A percentile compares a stretch with the other conserved stretches of the same genome.
Evolutionary conservation across 2,329 filamentous ascomycete species (phyloP).

Genomic region (Colletotrichum eremochloae): DNA sequence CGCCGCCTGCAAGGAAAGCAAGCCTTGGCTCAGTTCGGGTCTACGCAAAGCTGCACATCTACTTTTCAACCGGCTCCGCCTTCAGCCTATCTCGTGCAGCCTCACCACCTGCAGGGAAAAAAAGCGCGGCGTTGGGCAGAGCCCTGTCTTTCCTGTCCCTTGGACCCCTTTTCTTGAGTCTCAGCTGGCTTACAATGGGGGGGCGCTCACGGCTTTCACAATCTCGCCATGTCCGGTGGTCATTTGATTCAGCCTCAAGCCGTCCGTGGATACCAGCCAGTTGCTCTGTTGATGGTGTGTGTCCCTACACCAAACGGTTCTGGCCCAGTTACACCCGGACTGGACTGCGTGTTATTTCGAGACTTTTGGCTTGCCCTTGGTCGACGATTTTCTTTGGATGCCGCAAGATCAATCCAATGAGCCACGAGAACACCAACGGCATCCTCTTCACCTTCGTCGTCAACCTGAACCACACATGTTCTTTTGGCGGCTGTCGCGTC

Average conservation of each 20-base stretch:
- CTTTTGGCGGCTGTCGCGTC: neutral
- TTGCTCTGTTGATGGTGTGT: neutral
- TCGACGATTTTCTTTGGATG: neutral
- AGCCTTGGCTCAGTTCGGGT: too few relatives aligned
- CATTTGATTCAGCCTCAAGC: constrained; percentile 30
- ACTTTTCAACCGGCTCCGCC: neutral
- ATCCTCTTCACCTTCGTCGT: neutral
- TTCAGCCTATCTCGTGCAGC: neutral
- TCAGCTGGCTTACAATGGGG: constrained; percentile 12
- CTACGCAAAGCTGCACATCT: neutral
- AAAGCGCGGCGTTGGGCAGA: neutral
- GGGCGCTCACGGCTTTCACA: constrained; percentile 7
- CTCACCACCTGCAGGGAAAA: neutral
- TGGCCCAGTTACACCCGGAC: neutral
- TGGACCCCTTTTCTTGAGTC: constrained; percentile 21
- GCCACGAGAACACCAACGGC: neutral
- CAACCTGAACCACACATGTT: neutral
- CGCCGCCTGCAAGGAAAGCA: neutral
- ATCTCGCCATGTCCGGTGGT: constrained; percentile 1
- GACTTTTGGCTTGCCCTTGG: neutral
- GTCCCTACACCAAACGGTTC: constrained; percentile 5
- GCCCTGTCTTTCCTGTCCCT: neutral
- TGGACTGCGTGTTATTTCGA: neutral
- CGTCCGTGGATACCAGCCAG: neutral
- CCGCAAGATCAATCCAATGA: constrained; percentile 1